Evolutionary conservation across 345 rosid species (phyloP).

Genomic region (Chamaenerion angustifolium): DNA sequence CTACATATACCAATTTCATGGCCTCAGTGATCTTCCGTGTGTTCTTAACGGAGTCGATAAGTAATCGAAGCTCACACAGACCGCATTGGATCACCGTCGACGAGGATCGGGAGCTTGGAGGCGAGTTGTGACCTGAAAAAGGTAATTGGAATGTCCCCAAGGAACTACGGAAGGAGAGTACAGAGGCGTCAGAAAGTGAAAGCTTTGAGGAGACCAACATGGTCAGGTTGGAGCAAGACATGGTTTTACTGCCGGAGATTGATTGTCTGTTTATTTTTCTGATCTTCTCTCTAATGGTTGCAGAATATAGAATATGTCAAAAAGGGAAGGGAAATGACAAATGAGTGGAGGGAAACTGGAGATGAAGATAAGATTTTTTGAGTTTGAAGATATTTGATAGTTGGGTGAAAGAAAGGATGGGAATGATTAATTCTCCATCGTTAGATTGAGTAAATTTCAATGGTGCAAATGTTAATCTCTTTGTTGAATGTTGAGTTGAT

Average conservation of each 20-base stretch:
- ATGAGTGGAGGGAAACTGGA: conserved; percentile 42
- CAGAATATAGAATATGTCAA: too few relatives aligned
- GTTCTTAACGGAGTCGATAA: conserved; percentile 73
- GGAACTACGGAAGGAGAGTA: conserved; percentile 56
- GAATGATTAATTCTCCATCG: not conserved
- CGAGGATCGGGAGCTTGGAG: conserved; percentile 36
- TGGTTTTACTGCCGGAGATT: conserved; percentile 12
- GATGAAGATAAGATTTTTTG: conserved; percentile 57
- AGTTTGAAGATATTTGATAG: conserved; percentile 44
- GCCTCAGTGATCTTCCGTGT: conserved; percentile 98
- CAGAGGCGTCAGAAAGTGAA: conserved; percentile 55
- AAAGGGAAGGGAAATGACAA: conserved; percentile 5
- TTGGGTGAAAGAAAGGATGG: not conserved
- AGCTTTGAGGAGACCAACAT: conserved; percentile 73
- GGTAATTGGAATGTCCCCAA: conserved; percentile 53
- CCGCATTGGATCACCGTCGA: conserved; percentile 46
- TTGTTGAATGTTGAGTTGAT: too few relatives aligned
- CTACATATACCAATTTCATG: conserved; percentile 94
- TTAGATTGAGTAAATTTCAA: not conserved
- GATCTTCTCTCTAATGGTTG: not conserved
- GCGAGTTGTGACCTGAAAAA: conserved; percentile 19
- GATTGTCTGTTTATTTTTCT: conserved; percentile 1
- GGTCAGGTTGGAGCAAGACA: conserved; percentile 75
- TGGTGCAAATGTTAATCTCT: too few relatives aligned
- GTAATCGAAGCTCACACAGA: conserved; percentile 68